phyloP scores from a whole-genome alignment of 177 flowering plant species.

The Vitis hybrid region DNA sequence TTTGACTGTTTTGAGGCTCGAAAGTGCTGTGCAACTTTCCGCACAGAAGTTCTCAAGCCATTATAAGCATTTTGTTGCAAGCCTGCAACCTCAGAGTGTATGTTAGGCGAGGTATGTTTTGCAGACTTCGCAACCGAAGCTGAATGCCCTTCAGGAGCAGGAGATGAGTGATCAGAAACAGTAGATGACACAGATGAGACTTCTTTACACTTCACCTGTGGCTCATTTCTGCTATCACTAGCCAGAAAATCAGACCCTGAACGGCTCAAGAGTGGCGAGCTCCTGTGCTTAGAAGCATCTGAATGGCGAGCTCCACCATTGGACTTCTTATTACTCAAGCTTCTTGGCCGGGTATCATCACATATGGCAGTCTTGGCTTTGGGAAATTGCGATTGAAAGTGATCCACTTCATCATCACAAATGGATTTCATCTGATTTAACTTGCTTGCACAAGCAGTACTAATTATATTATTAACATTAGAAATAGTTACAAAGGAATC shows the following conservation, averaged over 20 bases:
- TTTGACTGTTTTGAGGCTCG: slow-evolving; percentile 46
- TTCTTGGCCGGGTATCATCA: slow-evolving; percentile 17
- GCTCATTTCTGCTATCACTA: slow-evolving; percentile 11
- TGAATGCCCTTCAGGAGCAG: slow-evolving; percentile 17
- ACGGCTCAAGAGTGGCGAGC: slow-evolving; percentile 5
- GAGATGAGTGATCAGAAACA: slow-evolving; percentile 28
- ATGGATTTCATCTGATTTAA: slow-evolving; percentile 24
- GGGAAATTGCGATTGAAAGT: slow-evolving; percentile 13
- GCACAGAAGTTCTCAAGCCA: slow-evolving; percentile 58
- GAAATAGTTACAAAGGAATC: slow-evolving; percentile 13
- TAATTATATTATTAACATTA: slow-evolving; percentile 16
- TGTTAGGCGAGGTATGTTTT: slow-evolving; percentile 26
- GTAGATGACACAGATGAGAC: slow-evolving; percentile 21
- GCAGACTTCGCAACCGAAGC: slow-evolving; percentile 21
- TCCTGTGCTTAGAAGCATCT: slow-evolving; percentile 11
- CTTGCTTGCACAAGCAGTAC: slow-evolving; percentile 21
- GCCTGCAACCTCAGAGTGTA: slow-evolving; percentile 4
- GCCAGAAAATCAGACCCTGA: slow-evolving; percentile 17
- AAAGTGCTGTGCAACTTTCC: slow-evolving; percentile 67
- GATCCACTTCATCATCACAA: slow-evolving; percentile 17
- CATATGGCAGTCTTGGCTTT: slow-evolving; percentile 7
- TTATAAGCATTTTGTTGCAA: slow-evolving; percentile 26
- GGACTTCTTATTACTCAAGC: slow-evolving; percentile 18
- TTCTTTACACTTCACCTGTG: slow-evolving; percentile 20
- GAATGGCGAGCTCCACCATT: slow-evolving; percentile 5